Base-by-base conservation (phyloP, 345 rosid genomes). In the Erysimum cheiranthoides region DNA sequence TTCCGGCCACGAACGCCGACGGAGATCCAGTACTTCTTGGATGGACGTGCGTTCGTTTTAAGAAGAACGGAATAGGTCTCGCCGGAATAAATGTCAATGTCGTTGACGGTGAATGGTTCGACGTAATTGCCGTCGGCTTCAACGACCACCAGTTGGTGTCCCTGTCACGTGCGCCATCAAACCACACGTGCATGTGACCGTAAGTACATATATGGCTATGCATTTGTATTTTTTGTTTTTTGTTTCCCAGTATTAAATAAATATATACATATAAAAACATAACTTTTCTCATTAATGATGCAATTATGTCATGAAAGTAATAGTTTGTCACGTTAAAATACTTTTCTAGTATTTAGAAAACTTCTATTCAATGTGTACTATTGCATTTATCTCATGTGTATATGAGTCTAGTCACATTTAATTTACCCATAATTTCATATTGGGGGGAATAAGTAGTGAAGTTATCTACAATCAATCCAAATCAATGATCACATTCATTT, bases 71-170 rank as follows among this genome's bases (percentile, higher is more conserved):
- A 93, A 77, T 91, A 93, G 61, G 87, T 91, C 61, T 93, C 93
- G 28, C 98, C 98, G 10, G 94, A 90, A 53, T 90, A 88, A 6
- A 91, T 82, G 81, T 88, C 91, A 17, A 93, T 36, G 65, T 87
- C 84, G 4, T 82, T 57, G 0, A 82, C 86, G 18, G 64, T 64
- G 30, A 91, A 91, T 11, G 93, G 96, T 27, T 82, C 66, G 13
- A 93, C 84, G 58, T 90, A 86, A 70, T 93, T 89, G 11, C 97
- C 93, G 78, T 93, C 98, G 0, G 96, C 97, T 82, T 91, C 98
- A 10, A 93, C 97, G n/a, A 88, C 97, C 6, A 50, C 14, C 76
- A 93, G 82, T 10, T 79, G 74, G 81, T 93, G 98, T 73, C 78
- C 75, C 97, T 92, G 43, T 45, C 75, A 77, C 31, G 43, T 3